Percentiles rank a stretch among this genome's conserved stretches.
Conservation (phyloP, 331 rosid species). For the Prunus yedoensis region DNA sequence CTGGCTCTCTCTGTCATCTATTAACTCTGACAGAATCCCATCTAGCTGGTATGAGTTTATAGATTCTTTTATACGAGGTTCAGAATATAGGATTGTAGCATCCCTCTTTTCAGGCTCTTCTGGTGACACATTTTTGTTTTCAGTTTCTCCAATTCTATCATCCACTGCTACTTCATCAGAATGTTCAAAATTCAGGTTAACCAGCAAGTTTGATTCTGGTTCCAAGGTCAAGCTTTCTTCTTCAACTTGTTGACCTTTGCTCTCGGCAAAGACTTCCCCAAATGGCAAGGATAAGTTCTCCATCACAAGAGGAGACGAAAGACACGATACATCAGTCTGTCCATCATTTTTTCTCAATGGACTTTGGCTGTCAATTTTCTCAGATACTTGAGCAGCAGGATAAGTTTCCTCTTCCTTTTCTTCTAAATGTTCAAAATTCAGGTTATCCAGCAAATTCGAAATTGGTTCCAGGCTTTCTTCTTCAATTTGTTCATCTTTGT, state of each 20-base stretch:
- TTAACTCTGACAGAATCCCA: constrained; percentile 21
- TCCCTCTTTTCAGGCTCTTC: constrained; percentile 20
- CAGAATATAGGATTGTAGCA: constrained; percentile 20
- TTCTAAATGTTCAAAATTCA: constrained; percentile 16
- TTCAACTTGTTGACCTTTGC: constrained; percentile 29
- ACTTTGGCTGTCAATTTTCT: constrained; percentile 30
- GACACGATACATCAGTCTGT: constrained; percentile 8
- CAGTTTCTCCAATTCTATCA: constrained; percentile 23
- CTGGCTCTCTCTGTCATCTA: constrained; percentile 31
- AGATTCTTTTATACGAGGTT: constrained; percentile 25
- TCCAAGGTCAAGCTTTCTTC: constrained; percentile 19
- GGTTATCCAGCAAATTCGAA: constrained; percentile 22
- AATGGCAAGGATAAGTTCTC: constrained; percentile 30
- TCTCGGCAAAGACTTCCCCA: constrained; percentile 19
- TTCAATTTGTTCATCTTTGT: constrained; percentile 23
- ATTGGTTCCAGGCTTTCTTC: constrained; percentile 23
- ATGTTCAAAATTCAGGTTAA: constrained; percentile 25
- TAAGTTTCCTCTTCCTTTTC: constrained; percentile 3
- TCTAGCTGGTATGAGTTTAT: constrained; percentile 28
- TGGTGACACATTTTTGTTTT: neutral
- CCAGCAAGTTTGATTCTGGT: constrained; percentile 29
- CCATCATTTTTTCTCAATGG: neutral
- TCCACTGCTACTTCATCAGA: constrained; percentile 20
- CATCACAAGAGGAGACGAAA: neutral
- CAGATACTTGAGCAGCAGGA: constrained; percentile 13